These are phyloP conservation scores for Clitopilus hobsonii DNA, from an alignment of 768 basidiomycete species.

Conservation along the genomic window DNA sequence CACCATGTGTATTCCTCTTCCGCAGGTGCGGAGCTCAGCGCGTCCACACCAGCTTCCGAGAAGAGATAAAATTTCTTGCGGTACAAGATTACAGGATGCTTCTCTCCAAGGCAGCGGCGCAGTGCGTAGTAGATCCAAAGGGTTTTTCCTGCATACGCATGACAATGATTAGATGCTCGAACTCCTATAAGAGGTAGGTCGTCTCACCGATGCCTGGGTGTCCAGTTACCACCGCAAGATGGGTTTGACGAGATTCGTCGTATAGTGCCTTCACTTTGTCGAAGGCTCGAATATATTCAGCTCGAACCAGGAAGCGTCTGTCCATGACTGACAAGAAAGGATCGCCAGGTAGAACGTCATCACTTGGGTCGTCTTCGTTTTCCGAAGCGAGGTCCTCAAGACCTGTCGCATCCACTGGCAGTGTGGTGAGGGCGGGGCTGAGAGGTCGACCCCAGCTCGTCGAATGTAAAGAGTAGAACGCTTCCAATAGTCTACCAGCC, in stretches of 20 bases:
- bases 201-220: constrained; percentile 4
- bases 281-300: constrained; percentile 12
- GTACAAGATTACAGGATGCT: constrained; percentile 16
- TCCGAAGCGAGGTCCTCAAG: background rate
- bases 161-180: background rate
- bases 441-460: background rate
- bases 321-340: background rate
- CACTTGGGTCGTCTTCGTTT: background rate
- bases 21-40: no score
- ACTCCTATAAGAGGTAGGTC: background rate
- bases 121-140: constrained; percentile 10
- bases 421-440: background rate
- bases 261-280: constrained; percentile 4
- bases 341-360: background rate
- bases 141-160: constrained; percentile 11
- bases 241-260: background rate
- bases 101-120: constrained; percentile 14
- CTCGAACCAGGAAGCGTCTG: constrained; percentile 4
- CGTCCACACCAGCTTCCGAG: no score
- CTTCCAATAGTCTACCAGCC: background rate
- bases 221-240: constrained; percentile 8
- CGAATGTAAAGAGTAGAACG: background rate
- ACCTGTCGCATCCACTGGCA: background rate
- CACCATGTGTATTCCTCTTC: constrained; percentile 13
- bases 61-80: constrained; percentile 9